A percentile compares a stretch with the other conserved stretches of the same genome.
phyloP scores from a whole-genome alignment of 2,329 filamentous ascomycete genomes.

The Trichoderma sp. region DNA sequence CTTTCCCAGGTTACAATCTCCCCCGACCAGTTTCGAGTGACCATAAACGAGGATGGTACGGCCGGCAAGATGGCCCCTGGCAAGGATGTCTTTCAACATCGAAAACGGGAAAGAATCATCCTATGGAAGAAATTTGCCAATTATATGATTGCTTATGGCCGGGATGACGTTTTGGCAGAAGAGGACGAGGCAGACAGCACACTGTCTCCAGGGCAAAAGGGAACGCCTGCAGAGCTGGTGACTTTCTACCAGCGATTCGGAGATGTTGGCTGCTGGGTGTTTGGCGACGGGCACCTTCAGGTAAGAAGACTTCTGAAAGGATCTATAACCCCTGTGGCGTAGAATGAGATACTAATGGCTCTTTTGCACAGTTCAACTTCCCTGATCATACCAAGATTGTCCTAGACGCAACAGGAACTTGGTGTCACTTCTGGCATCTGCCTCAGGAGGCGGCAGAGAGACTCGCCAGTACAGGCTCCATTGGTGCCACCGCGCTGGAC shows the following conservation, averaged over 20 bases:
- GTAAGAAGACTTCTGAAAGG: constrained; percentile 37
- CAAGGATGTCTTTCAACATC: constrained; percentile 62
- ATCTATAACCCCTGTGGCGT: not conserved
- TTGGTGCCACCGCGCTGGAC: constrained; percentile 67
- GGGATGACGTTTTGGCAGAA: constrained; percentile 58
- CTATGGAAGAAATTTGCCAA: constrained; percentile 73
- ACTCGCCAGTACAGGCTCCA: constrained; percentile 62
- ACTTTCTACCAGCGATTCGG: constrained; percentile 80
- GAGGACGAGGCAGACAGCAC: constrained; percentile 42
- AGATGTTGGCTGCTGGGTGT: constrained; percentile 78
- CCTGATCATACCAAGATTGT: constrained; percentile 85
- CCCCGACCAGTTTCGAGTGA: constrained; percentile 58
- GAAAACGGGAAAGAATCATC: constrained; percentile 63
- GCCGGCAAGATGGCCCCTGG: constrained; percentile 60
- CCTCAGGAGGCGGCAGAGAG: constrained; percentile 66
- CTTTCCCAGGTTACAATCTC: constrained; percentile 62
- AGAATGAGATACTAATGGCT: constrained; percentile 24
- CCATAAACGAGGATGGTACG: constrained; percentile 55
- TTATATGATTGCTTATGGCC: constrained; percentile 71
- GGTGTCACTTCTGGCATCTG: constrained; percentile 76
- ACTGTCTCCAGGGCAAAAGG: constrained; percentile 38
- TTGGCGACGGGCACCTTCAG: constrained; percentile 75
- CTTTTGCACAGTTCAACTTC: constrained; percentile 68
- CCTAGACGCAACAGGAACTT: constrained; percentile 68
- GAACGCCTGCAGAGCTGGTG: constrained; percentile 55